phyloP scores from a whole-genome alignment of 1,284 basidiomycete genomes.

The Fomitopsis betulina region DNA sequence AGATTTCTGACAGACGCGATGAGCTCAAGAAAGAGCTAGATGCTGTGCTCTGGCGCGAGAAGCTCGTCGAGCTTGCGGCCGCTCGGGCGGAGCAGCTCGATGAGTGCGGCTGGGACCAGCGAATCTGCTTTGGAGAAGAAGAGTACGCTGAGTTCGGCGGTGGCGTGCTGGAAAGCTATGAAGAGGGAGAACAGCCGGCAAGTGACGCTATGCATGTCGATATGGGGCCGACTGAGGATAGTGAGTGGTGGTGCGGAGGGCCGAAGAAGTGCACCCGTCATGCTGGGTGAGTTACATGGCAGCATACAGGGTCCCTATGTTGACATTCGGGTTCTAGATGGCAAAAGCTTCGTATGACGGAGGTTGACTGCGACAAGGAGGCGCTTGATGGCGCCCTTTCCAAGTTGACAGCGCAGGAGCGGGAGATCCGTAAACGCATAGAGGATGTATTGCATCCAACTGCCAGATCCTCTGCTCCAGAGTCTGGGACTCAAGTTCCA shows the following conservation, averaged over 20 bases:
- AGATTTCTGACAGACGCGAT: slow-evolving; percentile 54
- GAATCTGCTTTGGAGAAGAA: slow-evolving; percentile 74
- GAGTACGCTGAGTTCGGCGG: slow-evolving; percentile 65
- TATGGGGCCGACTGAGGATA: slow-evolving; percentile 32
- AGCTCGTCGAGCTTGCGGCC: slow-evolving; percentile 57
- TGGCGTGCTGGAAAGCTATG: slow-evolving; percentile 64
- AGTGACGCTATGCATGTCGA: slow-evolving; percentile 41
- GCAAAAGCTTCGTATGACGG: slow-evolving; percentile 71
- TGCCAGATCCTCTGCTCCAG: slow-evolving; percentile 24
- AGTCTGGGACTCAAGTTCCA: background rate
- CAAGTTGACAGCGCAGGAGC: slow-evolving; percentile 64
- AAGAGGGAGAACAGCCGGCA: slow-evolving; percentile 33
- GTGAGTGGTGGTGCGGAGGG: slow-evolving; percentile 72
- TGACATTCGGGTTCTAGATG: slow-evolving; percentile 41
- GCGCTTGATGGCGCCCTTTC: slow-evolving; percentile 57
- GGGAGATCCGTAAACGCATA: slow-evolving; percentile 67
- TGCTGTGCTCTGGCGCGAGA: slow-evolving; percentile 60
- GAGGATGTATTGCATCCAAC: slow-evolving; percentile 63
- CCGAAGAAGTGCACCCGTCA: slow-evolving; percentile 76
- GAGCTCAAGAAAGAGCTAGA: slow-evolving; percentile 64
- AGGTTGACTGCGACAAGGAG: slow-evolving; percentile 68
- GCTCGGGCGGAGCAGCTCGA: slow-evolving; percentile 53
- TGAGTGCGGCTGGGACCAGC: slow-evolving; percentile 81
- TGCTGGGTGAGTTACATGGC: slow-evolving; percentile 43
- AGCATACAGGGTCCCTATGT: slow-evolving; percentile 6